Evolutionary conservation across 2,329 filamentous ascomycete genomes (phyloP).

Genomic region (Colletotrichum sp.): DNA sequence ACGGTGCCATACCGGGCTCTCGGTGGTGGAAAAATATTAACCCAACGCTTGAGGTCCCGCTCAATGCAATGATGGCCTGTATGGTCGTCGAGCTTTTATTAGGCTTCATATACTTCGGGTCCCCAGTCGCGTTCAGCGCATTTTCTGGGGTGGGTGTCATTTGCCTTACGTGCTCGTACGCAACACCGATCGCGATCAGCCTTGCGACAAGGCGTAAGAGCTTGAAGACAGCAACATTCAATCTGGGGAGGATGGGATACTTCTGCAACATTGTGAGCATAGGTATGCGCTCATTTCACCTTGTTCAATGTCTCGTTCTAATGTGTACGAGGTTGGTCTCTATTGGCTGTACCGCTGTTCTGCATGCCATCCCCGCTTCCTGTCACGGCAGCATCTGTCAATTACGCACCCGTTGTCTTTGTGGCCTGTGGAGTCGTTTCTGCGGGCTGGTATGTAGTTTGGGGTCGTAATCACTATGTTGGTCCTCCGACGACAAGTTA

Average conservation of each 20-base stretch:
- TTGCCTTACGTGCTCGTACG: conserved; percentile 71
- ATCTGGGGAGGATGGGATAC: conserved; percentile 65
- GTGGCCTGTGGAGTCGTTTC: too few relatives aligned
- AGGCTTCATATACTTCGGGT: conserved; percentile 73
- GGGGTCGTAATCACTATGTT: too few relatives aligned
- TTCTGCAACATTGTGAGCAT: conserved; percentile 62
- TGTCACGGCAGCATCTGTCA: too few relatives aligned
- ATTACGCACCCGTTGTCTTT: too few relatives aligned
- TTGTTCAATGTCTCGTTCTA: conserved; percentile 33
- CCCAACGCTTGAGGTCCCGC: conserved; percentile 64
- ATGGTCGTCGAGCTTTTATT: conserved; percentile 69
- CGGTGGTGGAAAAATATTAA: conserved; percentile 66
- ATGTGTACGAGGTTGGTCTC: conserved; percentile 60
- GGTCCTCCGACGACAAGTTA: too few relatives aligned
- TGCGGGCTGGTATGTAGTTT: too few relatives aligned
- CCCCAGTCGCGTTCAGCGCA: conserved; percentile 72
- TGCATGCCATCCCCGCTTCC: conserved; percentile 79
- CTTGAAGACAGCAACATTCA: conserved; percentile 61
- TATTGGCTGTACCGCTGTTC: conserved; percentile 74
- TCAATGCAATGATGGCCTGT: conserved; percentile 76
- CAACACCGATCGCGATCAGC: conserved; percentile 70
- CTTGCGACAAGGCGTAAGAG: conserved; percentile 65
- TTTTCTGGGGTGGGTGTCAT: conserved; percentile 76
- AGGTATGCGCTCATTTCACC: too few relatives aligned
- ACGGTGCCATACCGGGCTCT: conserved; percentile 71